A percentile compares a stretch with the other conserved stretches of the same genome.
phyloP scores from a whole-genome alignment of 2,329 filamentous ascomycete genomes.

The Blastomyces silverae region DNA sequence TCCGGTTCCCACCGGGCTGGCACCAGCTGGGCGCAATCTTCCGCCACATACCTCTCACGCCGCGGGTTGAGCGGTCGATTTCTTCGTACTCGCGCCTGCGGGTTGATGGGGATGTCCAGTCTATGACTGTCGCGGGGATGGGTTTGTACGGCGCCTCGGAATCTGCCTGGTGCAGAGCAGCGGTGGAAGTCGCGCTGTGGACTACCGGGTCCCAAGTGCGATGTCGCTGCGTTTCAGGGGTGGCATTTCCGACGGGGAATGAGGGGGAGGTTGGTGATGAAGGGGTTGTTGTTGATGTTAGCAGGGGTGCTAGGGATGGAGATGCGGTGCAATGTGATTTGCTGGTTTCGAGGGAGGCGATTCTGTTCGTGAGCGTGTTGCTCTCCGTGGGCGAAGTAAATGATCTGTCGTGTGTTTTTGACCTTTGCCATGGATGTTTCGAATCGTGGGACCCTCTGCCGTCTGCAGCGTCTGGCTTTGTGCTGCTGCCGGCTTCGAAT shows the following conservation, averaged over 20 bases:
- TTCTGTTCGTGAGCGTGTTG: neutral
- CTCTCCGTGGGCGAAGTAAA: neutral
- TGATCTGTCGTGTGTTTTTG: conserved; percentile 6
- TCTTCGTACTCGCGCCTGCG: conserved; percentile 47
- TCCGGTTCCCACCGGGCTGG: conserved; percentile 30
- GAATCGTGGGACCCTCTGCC: conserved; percentile 2
- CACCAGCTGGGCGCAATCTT: conserved; percentile 39
- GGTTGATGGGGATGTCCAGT: conserved; percentile 43
- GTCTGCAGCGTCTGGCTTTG: conserved; percentile 15
- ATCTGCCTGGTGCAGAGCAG: neutral
- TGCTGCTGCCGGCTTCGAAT: conserved; percentile 26
- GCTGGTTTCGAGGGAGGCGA: neutral
- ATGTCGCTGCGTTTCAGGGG: conserved; percentile 9
- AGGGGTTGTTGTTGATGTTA: conserved; percentile 91
- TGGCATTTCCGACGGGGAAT: conserved; percentile 6
- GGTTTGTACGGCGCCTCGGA: conserved; percentile 19
- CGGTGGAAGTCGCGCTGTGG: neutral
- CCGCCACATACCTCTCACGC: conserved; percentile 40
- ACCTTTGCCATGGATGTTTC: neutral
- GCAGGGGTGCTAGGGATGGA: conserved; percentile 86
- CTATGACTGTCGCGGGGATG: conserved; percentile 38
- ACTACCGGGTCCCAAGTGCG: conserved; percentile 13
- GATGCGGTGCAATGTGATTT: conserved; percentile 57
- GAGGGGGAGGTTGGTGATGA: conserved; percentile 60
- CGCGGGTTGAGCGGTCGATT: conserved; percentile 44